Evolutionary conservation across 1,284 basidiomycete genomes (phyloP).

Genomic region (Boletus subluridellus): DNA sequence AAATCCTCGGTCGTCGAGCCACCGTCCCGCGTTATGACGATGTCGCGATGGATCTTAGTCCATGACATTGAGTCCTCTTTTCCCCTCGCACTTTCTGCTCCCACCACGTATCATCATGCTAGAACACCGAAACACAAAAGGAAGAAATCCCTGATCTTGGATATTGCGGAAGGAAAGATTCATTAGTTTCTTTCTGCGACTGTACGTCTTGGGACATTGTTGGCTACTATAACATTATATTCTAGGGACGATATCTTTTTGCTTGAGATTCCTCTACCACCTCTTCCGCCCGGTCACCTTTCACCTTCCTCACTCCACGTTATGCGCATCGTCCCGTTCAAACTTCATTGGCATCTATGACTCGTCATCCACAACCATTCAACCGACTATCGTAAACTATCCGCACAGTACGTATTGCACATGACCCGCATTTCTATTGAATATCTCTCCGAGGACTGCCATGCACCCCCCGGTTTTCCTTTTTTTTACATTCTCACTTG

Average conservation of each 20-base stretch:
- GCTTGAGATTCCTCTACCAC: conserved; percentile 20
- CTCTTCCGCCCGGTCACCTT: conserved; percentile 17
- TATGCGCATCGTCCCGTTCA: conserved; percentile 5
- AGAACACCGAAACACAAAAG: conserved; percentile 7
- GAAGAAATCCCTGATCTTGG: conserved; percentile 18
- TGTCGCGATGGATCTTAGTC: conserved; percentile 44
- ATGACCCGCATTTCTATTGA: conserved; percentile 31
- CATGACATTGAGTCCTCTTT: conserved; percentile 18
- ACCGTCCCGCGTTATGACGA: conserved; percentile 14
- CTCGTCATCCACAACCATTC: conserved; percentile 15
- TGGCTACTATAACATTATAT: conserved; percentile 37
- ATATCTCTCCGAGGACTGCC: conserved; percentile 14
- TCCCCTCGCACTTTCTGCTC: conserved; percentile 6
- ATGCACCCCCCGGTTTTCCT: background rate
- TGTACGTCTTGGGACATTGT: conserved; percentile 38
- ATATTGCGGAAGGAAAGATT: conserved; percentile 21
- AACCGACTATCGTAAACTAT: conserved; percentile 22
- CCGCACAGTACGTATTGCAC: conserved; percentile 31
- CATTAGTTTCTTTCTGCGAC: conserved; percentile 15
- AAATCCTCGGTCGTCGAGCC: conserved; percentile 47
- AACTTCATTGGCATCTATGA: conserved; percentile 29
- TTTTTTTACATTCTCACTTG: background rate
- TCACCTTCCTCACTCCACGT: background rate
- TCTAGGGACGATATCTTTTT: conserved; percentile 32
- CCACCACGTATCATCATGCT: conserved; percentile 1